These are phyloP conservation scores for Exsudoporus frostii DNA, from an alignment of 768 basidiomycete genomes.

Conservation along the genomic window DNA sequence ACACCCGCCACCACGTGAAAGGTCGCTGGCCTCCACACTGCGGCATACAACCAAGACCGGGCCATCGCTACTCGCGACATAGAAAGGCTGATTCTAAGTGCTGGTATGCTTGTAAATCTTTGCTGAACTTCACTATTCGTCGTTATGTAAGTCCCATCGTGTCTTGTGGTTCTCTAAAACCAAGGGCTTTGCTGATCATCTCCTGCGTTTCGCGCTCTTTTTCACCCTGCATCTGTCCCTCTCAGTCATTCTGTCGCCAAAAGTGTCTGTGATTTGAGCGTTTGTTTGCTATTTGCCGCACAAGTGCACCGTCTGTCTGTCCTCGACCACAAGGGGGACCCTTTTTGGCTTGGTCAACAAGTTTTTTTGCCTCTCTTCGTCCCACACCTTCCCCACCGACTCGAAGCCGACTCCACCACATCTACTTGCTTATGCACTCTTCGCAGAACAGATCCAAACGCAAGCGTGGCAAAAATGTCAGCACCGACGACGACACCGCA, in stretches of 20 bases:
- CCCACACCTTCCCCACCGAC: slow-evolving; percentile 21
- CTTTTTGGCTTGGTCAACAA: slow-evolving; percentile 30
- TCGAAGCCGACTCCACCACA: slow-evolving; percentile 17
- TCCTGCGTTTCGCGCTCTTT: slow-evolving; percentile 15
- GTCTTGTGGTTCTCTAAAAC: slow-evolving; percentile 22
- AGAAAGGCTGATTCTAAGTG: slow-evolving; percentile 28
- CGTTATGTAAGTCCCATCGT: slow-evolving; percentile 36
- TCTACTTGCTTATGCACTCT: slow-evolving; percentile 34
- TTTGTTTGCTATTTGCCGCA: slow-evolving; percentile 31
- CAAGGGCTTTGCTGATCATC: slow-evolving; percentile 24
- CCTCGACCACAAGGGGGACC: slow-evolving; percentile 21
- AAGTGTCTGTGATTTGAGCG: slow-evolving; percentile 30
- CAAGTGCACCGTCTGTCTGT: slow-evolving; percentile 20
- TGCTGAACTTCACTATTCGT: slow-evolving; percentile 25
- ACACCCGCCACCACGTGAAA: slow-evolving; percentile 32
- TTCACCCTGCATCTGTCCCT: slow-evolving; percentile 19
- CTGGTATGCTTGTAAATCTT: slow-evolving; percentile 30
- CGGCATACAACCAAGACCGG: slow-evolving; percentile 23
- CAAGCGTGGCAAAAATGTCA: slow-evolving; percentile 49
- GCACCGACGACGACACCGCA: slow-evolving; percentile 45
- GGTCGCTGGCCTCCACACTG: slow-evolving; percentile 20
- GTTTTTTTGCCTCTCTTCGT: slow-evolving; percentile 23
- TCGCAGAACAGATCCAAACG: slow-evolving; percentile 44
- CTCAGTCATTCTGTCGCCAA: slow-evolving; percentile 16
- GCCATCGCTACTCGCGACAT: slow-evolving; percentile 12